Evolutionary conservation across 371 early-diverging fungal genomes (phyloP).

Genomic region (Cokeromyces recurvatus): DNA sequence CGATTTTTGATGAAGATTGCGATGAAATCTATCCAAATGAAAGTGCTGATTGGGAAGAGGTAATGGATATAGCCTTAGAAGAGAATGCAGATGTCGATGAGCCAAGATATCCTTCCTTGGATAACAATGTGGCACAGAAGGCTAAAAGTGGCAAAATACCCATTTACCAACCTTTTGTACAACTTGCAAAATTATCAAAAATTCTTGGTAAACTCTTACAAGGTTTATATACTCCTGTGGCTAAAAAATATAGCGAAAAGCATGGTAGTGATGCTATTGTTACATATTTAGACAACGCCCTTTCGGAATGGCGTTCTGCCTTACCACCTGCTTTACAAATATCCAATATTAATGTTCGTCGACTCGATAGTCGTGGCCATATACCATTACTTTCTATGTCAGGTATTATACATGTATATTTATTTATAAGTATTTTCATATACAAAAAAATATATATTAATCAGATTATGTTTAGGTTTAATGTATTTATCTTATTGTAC

Average conservation of each 20-base stretch:
- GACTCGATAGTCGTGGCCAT: conserved; percentile 24
- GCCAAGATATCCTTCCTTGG: conserved; percentile 34
- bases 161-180: conserved; percentile 46
- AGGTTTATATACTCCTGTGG: conserved; percentile 44
- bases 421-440: background rate
- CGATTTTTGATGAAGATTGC: conserved; percentile 49
- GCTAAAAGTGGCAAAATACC: conserved; percentile 33
- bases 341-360: conserved; percentile 23
- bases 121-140: conserved; percentile 25
- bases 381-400: conserved; percentile 40
- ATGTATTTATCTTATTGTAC: conserved; percentile 51
- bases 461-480: conserved; percentile 18
- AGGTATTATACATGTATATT: conserved; percentile 11
- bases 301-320: conserved; percentile 40
- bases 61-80: too few relatives aligned
- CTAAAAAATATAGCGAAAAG: conserved; percentile 42
- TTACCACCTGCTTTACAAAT: conserved; percentile 40
- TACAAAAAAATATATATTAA: background rate
- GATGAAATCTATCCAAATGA: conserved; percentile 42
- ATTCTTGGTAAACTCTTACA: conserved; percentile 41
- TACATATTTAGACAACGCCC: conserved; percentile 32
- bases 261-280: conserved; percentile 48
- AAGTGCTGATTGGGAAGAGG: conserved; percentile 37
- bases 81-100: conserved; percentile 11
- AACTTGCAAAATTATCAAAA: conserved; percentile 41